These are phyloP conservation scores for Xylaria sp. DNA, from an alignment of 2,329 filamentous ascomycete species.

Conservation along the genomic window DNA sequence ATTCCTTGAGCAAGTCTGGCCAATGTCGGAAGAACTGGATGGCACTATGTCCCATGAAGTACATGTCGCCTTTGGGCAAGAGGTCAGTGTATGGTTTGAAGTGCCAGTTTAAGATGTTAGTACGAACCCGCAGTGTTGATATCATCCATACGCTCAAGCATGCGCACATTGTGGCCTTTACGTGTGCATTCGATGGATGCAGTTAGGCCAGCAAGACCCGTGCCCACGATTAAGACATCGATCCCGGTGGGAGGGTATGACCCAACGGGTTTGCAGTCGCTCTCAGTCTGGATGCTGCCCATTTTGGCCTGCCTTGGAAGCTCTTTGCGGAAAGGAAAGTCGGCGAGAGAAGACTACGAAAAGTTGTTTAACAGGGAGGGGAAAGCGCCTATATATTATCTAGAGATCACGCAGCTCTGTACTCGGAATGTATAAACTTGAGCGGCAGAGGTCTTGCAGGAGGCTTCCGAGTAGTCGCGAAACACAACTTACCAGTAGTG, in stretches of 20 bases:
- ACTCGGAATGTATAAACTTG: neutral
- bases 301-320: conserved; percentile 25
- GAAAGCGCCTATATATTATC: conserved; percentile 1
- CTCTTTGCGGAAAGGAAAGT: neutral
- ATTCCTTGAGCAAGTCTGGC: conserved; percentile 58
- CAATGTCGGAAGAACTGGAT: conserved; percentile 61
- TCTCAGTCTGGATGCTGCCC: conserved; percentile 34
- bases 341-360: no score
- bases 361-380: neutral
- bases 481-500: neutral
- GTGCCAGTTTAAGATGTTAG: neutral
- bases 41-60: conserved; percentile 63
- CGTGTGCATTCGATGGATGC: conserved; percentile 65
- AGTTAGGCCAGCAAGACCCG: conserved; percentile 65
- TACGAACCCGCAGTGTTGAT: conserved; percentile 58
- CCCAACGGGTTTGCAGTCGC: conserved; percentile 55
- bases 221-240: conserved; percentile 58
- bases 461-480: neutral
- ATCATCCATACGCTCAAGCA: conserved; percentile 54
- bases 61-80: conserved; percentile 58
- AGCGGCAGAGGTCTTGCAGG: neutral
- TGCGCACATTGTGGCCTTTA: conserved; percentile 60
- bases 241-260: conserved; percentile 55
- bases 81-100: conserved; percentile 8
- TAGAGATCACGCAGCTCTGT: neutral